These are phyloP conservation scores for Haplosporangium sp. DNA, from an alignment of 371 early-diverging fungal genomes.

Conservation along the genomic window DNA sequence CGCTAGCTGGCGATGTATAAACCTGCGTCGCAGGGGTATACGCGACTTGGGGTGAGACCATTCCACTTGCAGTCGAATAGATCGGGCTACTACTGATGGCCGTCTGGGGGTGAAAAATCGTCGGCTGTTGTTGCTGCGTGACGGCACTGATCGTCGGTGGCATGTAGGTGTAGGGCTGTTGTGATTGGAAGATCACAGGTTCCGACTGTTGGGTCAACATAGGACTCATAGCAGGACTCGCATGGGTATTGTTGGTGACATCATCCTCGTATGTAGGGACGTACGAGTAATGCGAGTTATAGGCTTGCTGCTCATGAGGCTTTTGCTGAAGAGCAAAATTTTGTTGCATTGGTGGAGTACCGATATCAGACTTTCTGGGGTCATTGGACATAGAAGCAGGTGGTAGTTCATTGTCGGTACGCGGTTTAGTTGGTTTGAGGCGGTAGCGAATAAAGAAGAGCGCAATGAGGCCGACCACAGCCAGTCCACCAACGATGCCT, in stretches of 20 bases:
- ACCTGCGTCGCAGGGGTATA: slow-evolving; percentile 6
- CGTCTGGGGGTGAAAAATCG: slow-evolving; percentile 38
- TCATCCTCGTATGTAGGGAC: background rate
- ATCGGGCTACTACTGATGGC: background rate
- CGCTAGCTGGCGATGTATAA: background rate
- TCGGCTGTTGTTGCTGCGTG: slow-evolving; percentile 13
- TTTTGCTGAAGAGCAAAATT: background rate
- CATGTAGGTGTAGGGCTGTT: slow-evolving; percentile 18
- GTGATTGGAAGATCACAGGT: slow-evolving; percentile 34
- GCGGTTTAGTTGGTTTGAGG: background rate
- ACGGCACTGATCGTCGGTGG: slow-evolving; percentile 25
- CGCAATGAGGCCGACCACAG: slow-evolving; percentile 21
- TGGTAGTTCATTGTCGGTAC: no score
- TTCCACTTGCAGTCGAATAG: background rate
- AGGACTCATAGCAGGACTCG: background rate
- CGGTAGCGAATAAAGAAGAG: slow-evolving; percentile 34
- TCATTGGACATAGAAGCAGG: background rate
- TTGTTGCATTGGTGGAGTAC: background rate
- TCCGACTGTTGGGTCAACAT: background rate
- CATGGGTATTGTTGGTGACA: background rate
- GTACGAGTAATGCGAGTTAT: slow-evolving; percentile 16
- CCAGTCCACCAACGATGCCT: slow-evolving; percentile 39
- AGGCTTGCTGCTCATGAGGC: background rate
- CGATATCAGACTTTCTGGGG: slow-evolving; percentile 10
- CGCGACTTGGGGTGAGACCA: background rate